Evolutionary conservation across 2,329 filamentous ascomycete species (phyloP), one percentile per base, ranked within the genome.

Genomic region (Talaromyces atroroseus): DNA sequence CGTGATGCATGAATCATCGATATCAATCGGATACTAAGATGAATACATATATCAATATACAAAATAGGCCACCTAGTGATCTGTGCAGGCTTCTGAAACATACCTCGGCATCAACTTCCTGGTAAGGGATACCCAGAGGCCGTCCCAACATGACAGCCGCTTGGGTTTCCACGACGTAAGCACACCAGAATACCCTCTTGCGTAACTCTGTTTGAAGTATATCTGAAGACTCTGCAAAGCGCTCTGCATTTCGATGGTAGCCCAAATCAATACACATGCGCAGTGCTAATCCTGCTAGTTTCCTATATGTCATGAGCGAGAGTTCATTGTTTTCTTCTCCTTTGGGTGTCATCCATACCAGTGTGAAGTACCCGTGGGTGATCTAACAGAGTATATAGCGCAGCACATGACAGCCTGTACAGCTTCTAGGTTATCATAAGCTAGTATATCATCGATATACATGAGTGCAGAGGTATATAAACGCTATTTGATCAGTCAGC

Each of bases 231-330:
- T 46, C 21, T 2, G 51, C 23, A 29, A 58, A 52, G 5, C 49
- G 46, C 20, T 59, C 61, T 7, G 45, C 18, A 49, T 53, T 66
- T 0, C 68, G 61, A 57, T 72, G 69, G 38, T 68, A 68, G 1
- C 68, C 68, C 3, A 72, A 58, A 34, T 72, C 67, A 26, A 69
- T 63, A 48, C 68, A 72, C 32, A 69, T 66, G 7, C 69, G 63
- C 1, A 72, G 49, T 11, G 68, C 68, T 23, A 69, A 44, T 1
- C 68, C 67, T 8, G 68, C 64, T 0, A 69, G 51, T 52, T 64
- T 66, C 68, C 67, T 67, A 57, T 7, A 38, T 18, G 12, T 50
- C 12, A 40, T 50, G 3, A 40, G 48, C 21, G 40, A 40, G 12
- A n/a, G 20, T 5, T 50, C 16, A 2, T 26, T 18, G n/a, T 20